These are phyloP conservation scores for Aureobasidium subglaciale DNA, from an alignment of 2,329 filamentous ascomycete genomes.

Conservation along the genomic window DNA sequence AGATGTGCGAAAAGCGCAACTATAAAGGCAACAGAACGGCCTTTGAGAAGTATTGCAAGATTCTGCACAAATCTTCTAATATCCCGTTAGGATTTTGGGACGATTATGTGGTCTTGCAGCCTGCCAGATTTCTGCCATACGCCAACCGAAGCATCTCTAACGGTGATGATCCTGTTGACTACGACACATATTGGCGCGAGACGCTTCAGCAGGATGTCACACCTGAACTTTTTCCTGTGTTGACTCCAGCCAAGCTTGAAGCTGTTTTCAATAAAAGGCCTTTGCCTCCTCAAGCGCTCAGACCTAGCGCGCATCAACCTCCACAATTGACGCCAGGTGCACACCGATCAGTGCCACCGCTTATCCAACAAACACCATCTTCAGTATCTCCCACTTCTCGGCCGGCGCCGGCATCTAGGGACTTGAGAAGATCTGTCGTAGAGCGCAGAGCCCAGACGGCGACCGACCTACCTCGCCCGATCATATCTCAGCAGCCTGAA, in stretches of 20 bases:
- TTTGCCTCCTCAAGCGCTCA: background rate
- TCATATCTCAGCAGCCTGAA: background rate
- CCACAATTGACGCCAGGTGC: background rate
- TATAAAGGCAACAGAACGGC: slow-evolving; percentile 3
- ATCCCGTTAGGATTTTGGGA: background rate
- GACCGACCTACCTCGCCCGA: background rate
- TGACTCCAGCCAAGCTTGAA: background rate
- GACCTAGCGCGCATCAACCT: background rate
- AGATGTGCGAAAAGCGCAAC: background rate
- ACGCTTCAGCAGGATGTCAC: background rate
- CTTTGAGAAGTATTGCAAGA: slow-evolving; percentile 7
- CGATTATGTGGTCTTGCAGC: background rate
- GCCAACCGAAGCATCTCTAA: background rate
- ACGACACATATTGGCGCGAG: background rate
- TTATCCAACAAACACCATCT: background rate
- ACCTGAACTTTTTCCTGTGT: background rate
- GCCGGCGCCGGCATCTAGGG: background rate
- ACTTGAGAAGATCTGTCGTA: background rate
- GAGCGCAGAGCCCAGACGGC: background rate
- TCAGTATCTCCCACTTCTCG: background rate
- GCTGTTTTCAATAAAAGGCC: background rate
- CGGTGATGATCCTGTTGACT: background rate
- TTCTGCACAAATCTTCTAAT: background rate
- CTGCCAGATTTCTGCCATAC: background rate
- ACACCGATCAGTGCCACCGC: background rate